Evolutionary conservation across 2,329 filamentous ascomycete genomes (phyloP).

Genomic region (Colletotrichum sp.): DNA sequence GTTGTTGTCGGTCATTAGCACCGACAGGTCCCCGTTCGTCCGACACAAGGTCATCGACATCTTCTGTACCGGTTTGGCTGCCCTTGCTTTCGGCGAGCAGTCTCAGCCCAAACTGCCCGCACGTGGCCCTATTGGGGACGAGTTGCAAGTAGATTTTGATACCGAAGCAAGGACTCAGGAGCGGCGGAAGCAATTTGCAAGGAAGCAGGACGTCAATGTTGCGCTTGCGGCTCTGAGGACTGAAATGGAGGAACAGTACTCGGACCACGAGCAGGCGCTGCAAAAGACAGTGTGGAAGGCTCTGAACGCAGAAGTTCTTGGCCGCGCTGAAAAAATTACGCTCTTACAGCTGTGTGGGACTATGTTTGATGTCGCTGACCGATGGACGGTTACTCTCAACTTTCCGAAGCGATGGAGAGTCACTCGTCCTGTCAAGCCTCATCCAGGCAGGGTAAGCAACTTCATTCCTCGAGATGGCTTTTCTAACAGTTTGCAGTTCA

Average conservation of each 20-base stretch:
- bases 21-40: constrained; percentile 68
- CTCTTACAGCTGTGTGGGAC: constrained; percentile 49
- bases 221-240: constrained; percentile 51
- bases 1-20: constrained; percentile 62
- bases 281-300: constrained; percentile 49
- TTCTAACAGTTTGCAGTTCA: constrained; percentile 31
- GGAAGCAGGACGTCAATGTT: constrained; percentile 66
- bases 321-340: constrained; percentile 45
- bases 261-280: constrained; percentile 40
- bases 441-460: constrained; percentile 39
- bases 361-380: constrained; percentile 50
- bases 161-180: constrained; percentile 60
- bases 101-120: constrained; percentile 40
- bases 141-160: constrained; percentile 36
- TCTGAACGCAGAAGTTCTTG: constrained; percentile 41
- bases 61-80: constrained; percentile 64
- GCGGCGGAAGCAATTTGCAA: constrained; percentile 66
- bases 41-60: constrained; percentile 64
- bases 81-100: constrained; percentile 68
- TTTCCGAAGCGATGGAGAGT: constrained; percentile 47
- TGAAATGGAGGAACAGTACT: constrained; percentile 49
- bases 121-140: constrained; percentile 26
- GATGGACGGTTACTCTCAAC: constrained; percentile 45
- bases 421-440: constrained; percentile 37
- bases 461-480: neutral